Evolutionary conservation across 768 basidiomycete genomes (phyloP), one percentile per base, ranked within the genome.

Genomic region (Mycena vulgaris): DNA sequence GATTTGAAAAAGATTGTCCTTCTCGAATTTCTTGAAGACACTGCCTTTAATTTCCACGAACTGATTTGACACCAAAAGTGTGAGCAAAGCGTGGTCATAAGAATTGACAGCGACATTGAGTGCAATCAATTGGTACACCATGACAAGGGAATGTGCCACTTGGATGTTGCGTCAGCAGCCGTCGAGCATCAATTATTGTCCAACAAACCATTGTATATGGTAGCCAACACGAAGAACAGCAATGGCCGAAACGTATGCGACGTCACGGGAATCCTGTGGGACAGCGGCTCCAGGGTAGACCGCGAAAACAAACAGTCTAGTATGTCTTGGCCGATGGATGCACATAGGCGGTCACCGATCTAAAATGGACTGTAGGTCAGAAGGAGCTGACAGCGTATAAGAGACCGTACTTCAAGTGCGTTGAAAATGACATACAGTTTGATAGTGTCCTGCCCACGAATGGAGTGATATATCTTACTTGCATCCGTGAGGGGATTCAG

Each of bases 1-100:
- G 68, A 99, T 97, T 80, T 99, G 98, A 79, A 99, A 98, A 11
- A 99, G 88, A 77, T 94, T 98, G 76, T 99, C 98, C 79, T 98
- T 99, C 79, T 99, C 98, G 75, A 99, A 99, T 78, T 93, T 98
- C 82, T 99, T 99, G 90, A 99, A 99, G 2, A 99, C 98, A 78
- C 95, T 96, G 37, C 97, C 97, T 82, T 99, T 99, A 81, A 99
- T 99, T 82, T 99, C 98, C 37, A 99, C 97, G 76, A 99, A 99
- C 80, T 99, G 98, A 77, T 99, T 99, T 51, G 96, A 98, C 51
- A 99, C 91, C 10, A 99, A 87, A 0, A 99, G 88, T 0, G 97
- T 98, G 45, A 99, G 86, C 9, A 99, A 89, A 2, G 97, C 93
- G 75, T 99, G 94, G 78, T 98, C 97, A 79, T 97, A 99, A 21